These are phyloP conservation scores for Mollisia scopiformis DNA, from an alignment of 2,329 filamentous ascomycete species.

Conservation along the genomic window DNA sequence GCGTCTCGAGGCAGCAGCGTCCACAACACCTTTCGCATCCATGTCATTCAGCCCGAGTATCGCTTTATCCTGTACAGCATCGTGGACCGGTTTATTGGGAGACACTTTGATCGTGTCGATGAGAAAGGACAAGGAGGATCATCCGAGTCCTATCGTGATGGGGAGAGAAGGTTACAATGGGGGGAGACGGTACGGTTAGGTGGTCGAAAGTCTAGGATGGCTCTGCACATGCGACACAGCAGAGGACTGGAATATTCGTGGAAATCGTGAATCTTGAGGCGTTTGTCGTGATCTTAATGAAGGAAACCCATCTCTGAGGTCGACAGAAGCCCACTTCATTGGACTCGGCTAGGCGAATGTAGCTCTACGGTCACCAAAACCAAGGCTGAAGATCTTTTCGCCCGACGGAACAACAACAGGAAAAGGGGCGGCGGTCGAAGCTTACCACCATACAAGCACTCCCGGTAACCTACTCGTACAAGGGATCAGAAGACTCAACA, in stretches of 20 bases:
- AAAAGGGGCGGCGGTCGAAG: background rate
- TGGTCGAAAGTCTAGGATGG: conserved; percentile 5
- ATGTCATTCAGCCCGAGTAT: conserved; percentile 36
- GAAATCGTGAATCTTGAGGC: background rate
- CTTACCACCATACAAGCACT: background rate
- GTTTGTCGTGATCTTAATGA: conserved; percentile 16
- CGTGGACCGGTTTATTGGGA: conserved; percentile 31
- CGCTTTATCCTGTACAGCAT: conserved; percentile 36
- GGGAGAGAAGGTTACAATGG: conserved; percentile 2
- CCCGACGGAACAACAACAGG: conserved; percentile 8
- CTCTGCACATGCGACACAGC: conserved; percentile 11
- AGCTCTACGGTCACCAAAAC: background rate
- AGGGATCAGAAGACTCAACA: too few relatives aligned
- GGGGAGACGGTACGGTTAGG: conserved; percentile 13
- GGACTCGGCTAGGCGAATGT: conserved; percentile 6
- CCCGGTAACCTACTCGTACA: too few relatives aligned
- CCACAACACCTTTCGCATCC: conserved; percentile 33
- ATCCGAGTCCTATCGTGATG: conserved; percentile 32
- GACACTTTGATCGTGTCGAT: conserved; percentile 37
- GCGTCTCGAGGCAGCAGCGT: conserved; percentile 24
- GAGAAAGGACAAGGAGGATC: conserved; percentile 36
- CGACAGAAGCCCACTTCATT: conserved; percentile 9
- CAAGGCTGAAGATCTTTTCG: conserved; percentile 6
- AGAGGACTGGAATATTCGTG: conserved; percentile 1
- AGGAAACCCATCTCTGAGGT: conserved; percentile 6